A percentile compares a stretch with the other conserved stretches of the same genome.
Conservation (phyloP, 352 stramenopile genomes). For the Globisporangium nagaii region DNA sequence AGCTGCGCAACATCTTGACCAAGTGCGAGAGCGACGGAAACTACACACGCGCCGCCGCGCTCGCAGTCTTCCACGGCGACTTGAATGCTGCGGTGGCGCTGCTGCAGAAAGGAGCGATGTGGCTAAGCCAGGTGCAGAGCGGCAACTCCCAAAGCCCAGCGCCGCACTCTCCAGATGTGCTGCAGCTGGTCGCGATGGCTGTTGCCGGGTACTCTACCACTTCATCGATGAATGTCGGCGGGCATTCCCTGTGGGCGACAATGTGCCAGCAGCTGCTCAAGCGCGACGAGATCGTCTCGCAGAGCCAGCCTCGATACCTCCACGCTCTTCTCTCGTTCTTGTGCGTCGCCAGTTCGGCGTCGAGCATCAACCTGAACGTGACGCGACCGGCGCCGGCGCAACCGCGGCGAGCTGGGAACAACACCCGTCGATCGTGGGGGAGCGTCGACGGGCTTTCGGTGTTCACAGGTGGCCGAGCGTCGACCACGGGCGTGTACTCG, state of each 20-base stretch:
- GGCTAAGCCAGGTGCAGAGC: slow-evolving; percentile 52
- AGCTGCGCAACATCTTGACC: slow-evolving; percentile 51
- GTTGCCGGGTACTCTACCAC: slow-evolving; percentile 79
- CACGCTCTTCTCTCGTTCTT: slow-evolving; percentile 78
- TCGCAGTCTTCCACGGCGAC: slow-evolving; percentile 84
- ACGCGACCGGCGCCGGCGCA: slow-evolving; percentile 23
- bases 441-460: slow-evolving; percentile 52
- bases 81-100: slow-evolving; percentile 58
- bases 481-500: slow-evolving; percentile 40
- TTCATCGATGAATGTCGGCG: slow-evolving; percentile 28
- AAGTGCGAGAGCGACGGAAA: slow-evolving; percentile 60
- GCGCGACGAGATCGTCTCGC: slow-evolving; percentile 64
- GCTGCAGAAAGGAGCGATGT: slow-evolving; percentile 65
- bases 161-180: slow-evolving; percentile 60
- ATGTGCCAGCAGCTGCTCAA: slow-evolving; percentile 80
- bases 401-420: slow-evolving; percentile 18
- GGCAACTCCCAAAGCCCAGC: slow-evolving; percentile 16
- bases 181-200: slow-evolving; percentile 88
- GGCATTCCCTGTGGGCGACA: slow-evolving; percentile 57
- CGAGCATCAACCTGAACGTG: slow-evolving; percentile 18
- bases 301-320: slow-evolving; percentile 66
- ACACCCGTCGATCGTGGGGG: slow-evolving; percentile 45
- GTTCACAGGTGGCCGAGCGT: slow-evolving; percentile 12
- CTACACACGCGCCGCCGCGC: slow-evolving; percentile 58
- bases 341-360: slow-evolving; percentile 34